Percentiles rank a stretch among this genome's conserved stretches.
These are phyloP conservation scores for Sporothrix schenckii DNA, from an alignment of 2,329 filamentous ascomycete genomes.

Conservation along the genomic window DNA sequence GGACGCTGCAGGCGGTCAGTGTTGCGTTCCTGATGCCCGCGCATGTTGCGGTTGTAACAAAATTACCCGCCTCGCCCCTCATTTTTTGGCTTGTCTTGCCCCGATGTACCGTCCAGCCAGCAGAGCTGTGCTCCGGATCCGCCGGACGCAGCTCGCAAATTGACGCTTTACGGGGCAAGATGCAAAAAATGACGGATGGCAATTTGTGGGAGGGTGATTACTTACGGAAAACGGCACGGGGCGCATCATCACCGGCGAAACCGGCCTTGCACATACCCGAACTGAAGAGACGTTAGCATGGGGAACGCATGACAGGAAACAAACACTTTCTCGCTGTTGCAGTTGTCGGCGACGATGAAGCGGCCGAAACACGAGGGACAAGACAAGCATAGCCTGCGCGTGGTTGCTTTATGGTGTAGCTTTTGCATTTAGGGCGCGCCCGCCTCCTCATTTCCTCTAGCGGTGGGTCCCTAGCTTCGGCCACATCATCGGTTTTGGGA, in stretches of 20 bases:
- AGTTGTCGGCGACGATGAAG: not conserved
- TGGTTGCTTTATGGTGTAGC: conserved; percentile 2
- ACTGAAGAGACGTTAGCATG: conserved; percentile 61
- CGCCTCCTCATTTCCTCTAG: conserved; percentile 26
- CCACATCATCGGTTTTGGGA: conserved; percentile 33
- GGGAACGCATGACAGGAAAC: not conserved
- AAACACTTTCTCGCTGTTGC: not conserved
- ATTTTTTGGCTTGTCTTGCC: not conserved
- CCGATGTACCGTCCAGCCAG: not conserved
- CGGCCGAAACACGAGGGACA: conserved; percentile 11
- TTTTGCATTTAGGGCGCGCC: not conserved
- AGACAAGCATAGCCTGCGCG: not conserved
- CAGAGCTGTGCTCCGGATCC: not conserved
- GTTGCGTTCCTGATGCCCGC: not conserved
- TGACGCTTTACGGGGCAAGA: conserved; percentile 3
- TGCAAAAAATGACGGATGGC: no score
- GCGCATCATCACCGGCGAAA: conserved; percentile 99
- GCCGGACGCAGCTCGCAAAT: not conserved
- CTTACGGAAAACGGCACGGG: conserved; percentile 99
- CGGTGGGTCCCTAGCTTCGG: conserved; percentile 32
- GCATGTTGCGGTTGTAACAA: not conserved
- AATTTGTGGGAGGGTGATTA: conserved; percentile 42
- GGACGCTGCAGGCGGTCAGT: conserved; percentile 68
- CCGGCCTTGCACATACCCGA: conserved; percentile 99
- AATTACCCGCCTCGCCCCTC: not conserved